Conservation (phyloP, 2,329 filamentous ascomycete species). For the Diaporthe amygdali region DNA sequence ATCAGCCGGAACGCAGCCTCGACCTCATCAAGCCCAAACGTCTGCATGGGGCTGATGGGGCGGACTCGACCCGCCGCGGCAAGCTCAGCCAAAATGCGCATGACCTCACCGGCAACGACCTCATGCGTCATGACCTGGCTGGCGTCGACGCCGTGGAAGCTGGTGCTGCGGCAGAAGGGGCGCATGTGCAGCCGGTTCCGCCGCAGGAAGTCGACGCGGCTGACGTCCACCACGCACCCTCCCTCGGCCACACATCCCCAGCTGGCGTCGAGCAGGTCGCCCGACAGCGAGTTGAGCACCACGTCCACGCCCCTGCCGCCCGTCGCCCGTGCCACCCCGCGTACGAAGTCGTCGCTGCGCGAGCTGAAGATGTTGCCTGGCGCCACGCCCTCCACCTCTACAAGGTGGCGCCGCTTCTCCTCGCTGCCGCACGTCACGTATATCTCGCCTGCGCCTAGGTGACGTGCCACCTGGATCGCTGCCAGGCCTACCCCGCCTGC, state of each 20-base stretch:
- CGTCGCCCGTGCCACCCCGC: constrained; percentile 33
- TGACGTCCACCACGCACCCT: too few species aligned
- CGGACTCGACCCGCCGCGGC: too few species aligned
- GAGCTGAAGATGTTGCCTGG: constrained; percentile 35
- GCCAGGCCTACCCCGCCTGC: constrained; percentile 9
- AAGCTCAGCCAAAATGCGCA: too few species aligned
- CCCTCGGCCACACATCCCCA: too few species aligned
- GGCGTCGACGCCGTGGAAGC: too few species aligned
- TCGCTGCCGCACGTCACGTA: constrained; percentile 3
- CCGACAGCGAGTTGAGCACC: constrained; percentile 11
- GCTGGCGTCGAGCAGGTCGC: neutral
- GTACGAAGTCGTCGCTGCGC: constrained; percentile 33
- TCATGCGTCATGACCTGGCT: too few species aligned
- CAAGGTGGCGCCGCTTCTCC: neutral
- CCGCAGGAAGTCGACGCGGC: too few species aligned
- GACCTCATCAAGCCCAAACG: too few species aligned
- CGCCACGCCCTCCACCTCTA: neutral
- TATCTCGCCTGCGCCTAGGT: neutral
- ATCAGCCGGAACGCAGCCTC: constrained; percentile 42
- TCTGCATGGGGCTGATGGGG: too few species aligned
- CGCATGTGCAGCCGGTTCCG: too few species aligned
- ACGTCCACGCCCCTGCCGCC: constrained; percentile 35
- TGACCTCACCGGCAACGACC: too few species aligned
- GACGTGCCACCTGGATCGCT: neutral
- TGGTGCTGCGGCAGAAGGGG: too few species aligned